Evolutionary conservation across 768 basidiomycete species (phyloP).

Genomic region (Leccinum ochraceum): DNA sequence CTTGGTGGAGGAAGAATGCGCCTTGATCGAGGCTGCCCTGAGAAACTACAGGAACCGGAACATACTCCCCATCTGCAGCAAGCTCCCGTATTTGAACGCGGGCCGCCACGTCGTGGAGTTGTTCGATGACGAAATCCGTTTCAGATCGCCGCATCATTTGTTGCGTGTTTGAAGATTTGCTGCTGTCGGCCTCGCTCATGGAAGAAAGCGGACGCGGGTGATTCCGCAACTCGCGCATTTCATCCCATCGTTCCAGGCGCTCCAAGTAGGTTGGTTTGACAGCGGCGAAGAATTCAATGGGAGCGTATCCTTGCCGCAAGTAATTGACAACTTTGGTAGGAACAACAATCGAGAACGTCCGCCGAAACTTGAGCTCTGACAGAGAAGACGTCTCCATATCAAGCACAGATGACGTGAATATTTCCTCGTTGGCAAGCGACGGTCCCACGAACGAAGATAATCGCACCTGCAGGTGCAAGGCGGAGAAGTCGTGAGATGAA

Average conservation of each 20-base stretch:
- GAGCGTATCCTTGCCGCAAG: constrained; percentile 75
- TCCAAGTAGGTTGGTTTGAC: constrained; percentile 82
- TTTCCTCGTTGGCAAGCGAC: constrained; percentile 70
- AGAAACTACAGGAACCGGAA: constrained; percentile 79
- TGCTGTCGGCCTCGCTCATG: constrained; percentile 35
- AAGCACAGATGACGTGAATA: constrained; percentile 72
- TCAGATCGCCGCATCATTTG: constrained; percentile 92
- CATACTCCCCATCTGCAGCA: constrained; percentile 79
- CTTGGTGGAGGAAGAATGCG: constrained; percentile 88
- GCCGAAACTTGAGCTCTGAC: constrained; percentile 81
- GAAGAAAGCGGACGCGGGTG: constrained; percentile 39
- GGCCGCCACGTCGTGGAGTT: constrained; percentile 88
- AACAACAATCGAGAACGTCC: constrained; percentile 77
- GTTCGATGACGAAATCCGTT: constrained; percentile 85
- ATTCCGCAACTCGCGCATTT: constrained; percentile 77
- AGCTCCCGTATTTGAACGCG: constrained; percentile 88
- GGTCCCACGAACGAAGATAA: constrained; percentile 85
- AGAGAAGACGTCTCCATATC: constrained; percentile 72
- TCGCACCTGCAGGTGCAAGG: constrained; percentile 84
- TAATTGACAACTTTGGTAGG: constrained; percentile 72
- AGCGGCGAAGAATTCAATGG: constrained; percentile 88
- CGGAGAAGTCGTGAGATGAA: constrained; percentile 85
- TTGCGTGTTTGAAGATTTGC: constrained; percentile 45
- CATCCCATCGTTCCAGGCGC: constrained; percentile 91
- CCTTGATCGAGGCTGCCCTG: constrained; percentile 78